Conservation (phyloP, 2,329 filamentous ascomycete genomes). For the Stemphylium lycopersici region DNA sequence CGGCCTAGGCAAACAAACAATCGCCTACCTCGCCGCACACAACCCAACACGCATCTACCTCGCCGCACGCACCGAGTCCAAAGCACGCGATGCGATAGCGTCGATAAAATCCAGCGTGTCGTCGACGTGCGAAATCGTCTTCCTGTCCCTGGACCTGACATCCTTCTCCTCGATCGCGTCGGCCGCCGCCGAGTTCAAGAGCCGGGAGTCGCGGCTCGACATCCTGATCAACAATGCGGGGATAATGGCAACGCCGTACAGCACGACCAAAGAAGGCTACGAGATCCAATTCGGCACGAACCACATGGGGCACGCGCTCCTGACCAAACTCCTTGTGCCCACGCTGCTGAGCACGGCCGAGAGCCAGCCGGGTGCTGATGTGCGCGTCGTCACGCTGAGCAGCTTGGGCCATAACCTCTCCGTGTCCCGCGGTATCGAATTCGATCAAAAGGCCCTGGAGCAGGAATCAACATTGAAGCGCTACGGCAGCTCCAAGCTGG, state of each 20-base stretch:
- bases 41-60: constrained; percentile 56
- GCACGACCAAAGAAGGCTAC: constrained; percentile 55
- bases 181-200: constrained; percentile 46
- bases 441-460: constrained; percentile 43
- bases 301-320: constrained; percentile 58
- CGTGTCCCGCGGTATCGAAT: constrained; percentile 42
- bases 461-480: constrained; percentile 42
- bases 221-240: constrained; percentile 57
- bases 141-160: constrained; percentile 52
- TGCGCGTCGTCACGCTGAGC: constrained; percentile 53
- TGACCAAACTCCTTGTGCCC: constrained; percentile 56
- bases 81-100: constrained; percentile 50
- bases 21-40: constrained; percentile 53
- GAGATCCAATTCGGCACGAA: constrained; percentile 60
- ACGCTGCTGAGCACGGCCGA: constrained; percentile 51
- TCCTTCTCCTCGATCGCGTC: constrained; percentile 50
- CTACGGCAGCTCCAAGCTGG: constrained; percentile 59
- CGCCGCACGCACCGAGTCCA: constrained; percentile 52
- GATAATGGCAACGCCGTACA: constrained; percentile 48
- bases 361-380: constrained; percentile 45
- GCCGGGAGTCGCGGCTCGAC: constrained; percentile 51
- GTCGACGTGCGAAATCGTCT: constrained; percentile 43
- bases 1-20: constrained; percentile 56
- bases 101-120: constrained; percentile 47
- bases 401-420: constrained; percentile 38